Base-by-base conservation (phyloP, 177 flowering plant species). In the Vitis hybrid region DNA sequence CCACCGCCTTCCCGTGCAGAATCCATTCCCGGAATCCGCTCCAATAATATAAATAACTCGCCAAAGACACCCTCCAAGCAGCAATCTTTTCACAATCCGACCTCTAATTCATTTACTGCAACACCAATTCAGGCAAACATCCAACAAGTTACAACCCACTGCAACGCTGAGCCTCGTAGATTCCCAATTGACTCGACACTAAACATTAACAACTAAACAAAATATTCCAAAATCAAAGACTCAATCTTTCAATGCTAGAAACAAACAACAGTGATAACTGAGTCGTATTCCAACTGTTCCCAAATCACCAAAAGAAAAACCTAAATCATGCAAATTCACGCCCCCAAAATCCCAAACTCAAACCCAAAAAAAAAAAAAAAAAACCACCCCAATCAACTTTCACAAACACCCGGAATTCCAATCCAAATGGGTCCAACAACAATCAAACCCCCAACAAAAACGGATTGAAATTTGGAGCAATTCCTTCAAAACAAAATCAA, bases 11-110 rank as follows among this genome's bases (percentile, higher is more conserved):
- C 84, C 66, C 77, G 79, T 58, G 70, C 73, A 65, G 82, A 61
- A 68, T 86, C 85, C 81, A 80, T 80, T n/a, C 71, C 72, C 62
- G 74, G 13, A 60, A 78, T 77, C 71, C 44, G 19, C 49, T 71
- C 68, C 59, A 71, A 14, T 33, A 65, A 67, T 54, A 53, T 31
- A 64, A 31, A 58, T 6, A 54, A 9, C 12, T 20, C 47, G n/a
- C 64, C 11, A 10, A 50, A 65, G 71, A 62, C 22, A 4, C 31
- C 60, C 38, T 50, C 24, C 67, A 71, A 64, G 49, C 69, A 74
- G 56, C 12, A 24, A 38, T 55, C 3, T 24, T 55, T 62, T 19
- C 53, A 66, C 69, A 57, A 11, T 50, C 20, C 54, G 24, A 11
- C 62, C 59, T 47, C 59, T 64, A 17, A 38, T 57, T 58, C 57